Conservation (phyloP, 1,139 yeast genomes). For the Debaryomyces subglobosus region DNA sequence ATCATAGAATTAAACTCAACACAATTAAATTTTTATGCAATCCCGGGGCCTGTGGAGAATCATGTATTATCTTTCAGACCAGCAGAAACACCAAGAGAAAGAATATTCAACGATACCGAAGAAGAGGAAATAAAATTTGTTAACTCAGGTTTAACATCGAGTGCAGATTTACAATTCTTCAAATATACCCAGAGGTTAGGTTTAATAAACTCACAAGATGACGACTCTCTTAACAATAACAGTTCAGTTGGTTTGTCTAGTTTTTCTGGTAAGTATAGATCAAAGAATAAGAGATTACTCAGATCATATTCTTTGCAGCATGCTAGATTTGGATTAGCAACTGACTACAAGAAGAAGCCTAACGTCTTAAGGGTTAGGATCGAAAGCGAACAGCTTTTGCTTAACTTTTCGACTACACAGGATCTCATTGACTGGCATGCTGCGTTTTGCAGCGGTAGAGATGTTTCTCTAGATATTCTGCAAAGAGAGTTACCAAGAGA, state of each 20-base stretch:
- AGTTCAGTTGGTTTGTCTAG: neutral
- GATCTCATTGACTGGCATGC: slow-evolving; percentile 70
- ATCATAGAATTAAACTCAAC: slow-evolving; percentile 74
- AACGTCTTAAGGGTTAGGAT: slow-evolving; percentile 63
- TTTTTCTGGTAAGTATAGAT: slow-evolving; percentile 7
- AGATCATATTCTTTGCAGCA: slow-evolving; percentile 70
- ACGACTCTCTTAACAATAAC: slow-evolving; percentile 1
- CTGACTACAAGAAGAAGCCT: slow-evolving; percentile 64
- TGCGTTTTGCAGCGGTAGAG: slow-evolving; percentile 61
- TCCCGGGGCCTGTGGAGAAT: slow-evolving; percentile 40
- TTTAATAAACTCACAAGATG: slow-evolving; percentile 16
- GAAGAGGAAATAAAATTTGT: slow-evolving; percentile 13
- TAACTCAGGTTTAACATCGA: slow-evolving; percentile 34
- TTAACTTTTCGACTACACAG: slow-evolving; percentile 57
- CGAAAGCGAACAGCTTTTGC: slow-evolving; percentile 68
- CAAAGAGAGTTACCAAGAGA: slow-evolving; percentile 65
- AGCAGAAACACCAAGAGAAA: slow-evolving; percentile 13
- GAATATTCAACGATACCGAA: slow-evolving; percentile 19
- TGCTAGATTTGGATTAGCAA: slow-evolving; percentile 69
- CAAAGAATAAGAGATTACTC: slow-evolving; percentile 29
- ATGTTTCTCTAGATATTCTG: slow-evolving; percentile 62
- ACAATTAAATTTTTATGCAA: slow-evolving; percentile 63
- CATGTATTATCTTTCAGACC: slow-evolving; percentile 26
- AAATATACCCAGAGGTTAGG: slow-evolving; percentile 34
- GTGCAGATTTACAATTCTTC: slow-evolving; percentile 42